Percentiles rank a stretch among this genome's conserved stretches.
Conservation (phyloP, 129 eudicot genomes). For the Erigeron canadensis region DNA sequence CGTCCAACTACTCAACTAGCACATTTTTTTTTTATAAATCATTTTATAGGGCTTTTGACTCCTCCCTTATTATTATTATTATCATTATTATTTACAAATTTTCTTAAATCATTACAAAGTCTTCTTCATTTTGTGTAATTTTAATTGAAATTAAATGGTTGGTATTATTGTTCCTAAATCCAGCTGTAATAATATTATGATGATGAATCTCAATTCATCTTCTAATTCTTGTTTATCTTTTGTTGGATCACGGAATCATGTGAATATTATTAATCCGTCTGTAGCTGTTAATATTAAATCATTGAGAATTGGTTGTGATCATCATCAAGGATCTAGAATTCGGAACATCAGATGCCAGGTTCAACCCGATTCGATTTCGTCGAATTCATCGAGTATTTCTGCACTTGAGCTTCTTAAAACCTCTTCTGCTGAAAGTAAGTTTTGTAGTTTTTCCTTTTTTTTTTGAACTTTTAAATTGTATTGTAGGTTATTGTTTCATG, state of each 20-base stretch:
- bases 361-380: slow-evolving; percentile 13
- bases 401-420: slow-evolving; percentile 70
- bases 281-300: too few species aligned
- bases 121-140: too few species aligned
- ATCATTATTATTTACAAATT: too few species aligned
- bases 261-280: slow-evolving; percentile 9
- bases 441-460: slow-evolving; percentile 35
- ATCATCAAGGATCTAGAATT: slow-evolving; percentile 15
- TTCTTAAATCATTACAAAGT: too few species aligned
- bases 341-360: slow-evolving; percentile 48
- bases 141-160: slow-evolving; percentile 36
- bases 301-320: slow-evolving; percentile 8
- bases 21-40: not conserved
- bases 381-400: slow-evolving; percentile 42
- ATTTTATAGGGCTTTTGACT: not conserved
- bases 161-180: slow-evolving; percentile 25
- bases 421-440: slow-evolving; percentile 69
- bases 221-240: slow-evolving; percentile 18
- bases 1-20: slow-evolving; percentile 23
- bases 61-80: too few species aligned
- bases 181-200: not conserved
- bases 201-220: slow-evolving; percentile 19
- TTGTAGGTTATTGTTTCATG: slow-evolving; percentile 1
- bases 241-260: slow-evolving; percentile 22
- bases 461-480: not conserved